A percentile compares a stretch with the other conserved stretches of the same genome.
phyloP scores from a whole-genome alignment of 805 yeast genomes.

The Maudiozyma saulgeensis region DNA sequence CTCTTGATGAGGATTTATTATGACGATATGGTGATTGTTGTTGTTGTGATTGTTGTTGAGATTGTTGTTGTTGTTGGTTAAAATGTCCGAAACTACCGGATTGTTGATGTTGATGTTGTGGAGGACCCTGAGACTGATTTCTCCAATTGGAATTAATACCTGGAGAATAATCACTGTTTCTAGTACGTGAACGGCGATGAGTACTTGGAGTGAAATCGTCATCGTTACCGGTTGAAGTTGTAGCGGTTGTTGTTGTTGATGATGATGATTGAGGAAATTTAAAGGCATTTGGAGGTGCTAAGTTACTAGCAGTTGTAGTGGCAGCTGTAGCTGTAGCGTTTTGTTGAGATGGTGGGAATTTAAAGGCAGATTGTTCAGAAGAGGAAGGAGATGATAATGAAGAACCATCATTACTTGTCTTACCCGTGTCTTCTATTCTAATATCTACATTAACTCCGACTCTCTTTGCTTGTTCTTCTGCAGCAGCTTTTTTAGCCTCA shows the following conservation, averaged over 20 bases:
- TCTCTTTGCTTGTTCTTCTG: slow-evolving; percentile 73
- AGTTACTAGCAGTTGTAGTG: slow-evolving; percentile 5
- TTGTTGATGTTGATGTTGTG: slow-evolving; percentile 27
- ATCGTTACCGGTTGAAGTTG: slow-evolving; percentile 8
- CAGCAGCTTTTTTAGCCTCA: slow-evolving; percentile 96
- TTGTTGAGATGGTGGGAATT: slow-evolving; percentile 24
- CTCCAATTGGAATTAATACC: slow-evolving; percentile 61
- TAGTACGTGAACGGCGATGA: slow-evolving; percentile 25
- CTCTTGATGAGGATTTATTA: slow-evolving; percentile 21
- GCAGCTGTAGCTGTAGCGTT: not conserved
- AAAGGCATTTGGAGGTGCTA: slow-evolving; percentile 39
- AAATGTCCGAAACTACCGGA: not conserved
- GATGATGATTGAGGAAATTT: slow-evolving; percentile 53
- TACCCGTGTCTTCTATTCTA: slow-evolving; percentile 12
- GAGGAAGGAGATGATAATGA: slow-evolving; percentile 1
- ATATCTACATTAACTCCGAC: slow-evolving; percentile 8
- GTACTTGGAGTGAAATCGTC: slow-evolving; percentile 25
- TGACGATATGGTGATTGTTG: slow-evolving; percentile 30
- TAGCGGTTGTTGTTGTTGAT: not conserved
- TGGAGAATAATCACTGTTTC: slow-evolving; percentile 14
- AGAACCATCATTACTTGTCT: not conserved
- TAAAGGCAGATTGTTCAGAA: slow-evolving; percentile 15
- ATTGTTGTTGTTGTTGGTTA: slow-evolving; percentile 22
- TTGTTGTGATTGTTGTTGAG: slow-evolving; percentile 23
- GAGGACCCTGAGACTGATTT: slow-evolving; percentile 26